Percentiles rank a stretch among this genome's conserved stretches.
phyloP scores from a whole-genome alignment of 495 filamentous ascomycete species.

The Parmelia sp. region DNA sequence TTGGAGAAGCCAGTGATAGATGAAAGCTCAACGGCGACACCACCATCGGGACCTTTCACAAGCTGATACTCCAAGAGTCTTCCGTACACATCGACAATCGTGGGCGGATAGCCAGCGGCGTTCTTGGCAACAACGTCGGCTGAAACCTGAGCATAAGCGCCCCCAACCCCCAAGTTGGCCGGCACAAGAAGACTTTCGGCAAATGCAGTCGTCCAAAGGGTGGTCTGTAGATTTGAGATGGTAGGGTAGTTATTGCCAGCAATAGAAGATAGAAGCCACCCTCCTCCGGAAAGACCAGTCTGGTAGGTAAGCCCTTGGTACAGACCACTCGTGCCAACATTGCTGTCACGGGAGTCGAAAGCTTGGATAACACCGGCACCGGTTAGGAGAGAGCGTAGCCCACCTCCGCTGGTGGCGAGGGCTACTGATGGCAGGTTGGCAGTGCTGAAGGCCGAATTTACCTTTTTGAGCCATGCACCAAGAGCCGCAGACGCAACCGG shows the following conservation, averaged over 20 bases:
- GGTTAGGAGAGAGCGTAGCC: slow-evolving; percentile 38
- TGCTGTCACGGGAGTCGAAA: slow-evolving; percentile 37
- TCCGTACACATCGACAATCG: slow-evolving; percentile 39
- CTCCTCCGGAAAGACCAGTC: slow-evolving; percentile 41
- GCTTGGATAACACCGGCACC: slow-evolving; percentile 43
- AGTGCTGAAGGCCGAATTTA: slow-evolving; percentile 30
- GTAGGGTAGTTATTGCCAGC: slow-evolving; percentile 42
- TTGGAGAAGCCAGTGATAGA: slow-evolving; percentile 30
- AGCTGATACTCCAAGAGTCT: slow-evolving; percentile 39
- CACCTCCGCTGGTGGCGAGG: slow-evolving; percentile 43
- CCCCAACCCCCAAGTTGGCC: slow-evolving; percentile 17
- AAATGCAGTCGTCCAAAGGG: slow-evolving; percentile 37
- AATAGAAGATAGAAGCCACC: slow-evolving; percentile 41
- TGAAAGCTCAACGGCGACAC: slow-evolving; percentile 33
- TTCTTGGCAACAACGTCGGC: slow-evolving; percentile 36
- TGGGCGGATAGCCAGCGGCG: slow-evolving; percentile 37
- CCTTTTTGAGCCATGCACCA: slow-evolving; percentile 35
- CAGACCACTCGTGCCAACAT: slow-evolving; percentile 35
- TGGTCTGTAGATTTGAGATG: slow-evolving; percentile 31
- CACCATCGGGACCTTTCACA: slow-evolving; percentile 34
- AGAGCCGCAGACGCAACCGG: slow-evolving; percentile 31
- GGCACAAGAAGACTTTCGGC: slow-evolving; percentile 31
- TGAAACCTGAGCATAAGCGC: slow-evolving; percentile 27
- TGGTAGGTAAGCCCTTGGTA: slow-evolving; percentile 44
- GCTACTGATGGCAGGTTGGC: slow-evolving; percentile 28